Evolutionary conservation across 805 yeast species (phyloP), one percentile per base, ranked within the genome.

Genomic region (Blastobotrys attinorum): DNA sequence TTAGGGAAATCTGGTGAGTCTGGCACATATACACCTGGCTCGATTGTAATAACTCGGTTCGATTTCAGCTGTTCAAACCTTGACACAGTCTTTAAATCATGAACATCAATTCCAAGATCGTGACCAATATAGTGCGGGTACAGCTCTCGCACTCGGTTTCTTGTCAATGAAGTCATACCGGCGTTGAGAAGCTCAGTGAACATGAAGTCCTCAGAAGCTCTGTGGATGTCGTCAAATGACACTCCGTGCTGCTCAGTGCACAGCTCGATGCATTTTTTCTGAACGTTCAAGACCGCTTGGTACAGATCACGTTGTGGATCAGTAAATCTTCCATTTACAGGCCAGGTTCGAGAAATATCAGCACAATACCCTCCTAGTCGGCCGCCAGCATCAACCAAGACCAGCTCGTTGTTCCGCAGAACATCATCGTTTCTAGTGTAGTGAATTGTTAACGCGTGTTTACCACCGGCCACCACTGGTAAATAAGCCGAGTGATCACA

Each of bases 91-190:
- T 46, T 39, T 32, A 59, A 43, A 43, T 64, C 69, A 48, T 64
- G 67, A 21, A 89, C 83, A 56, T 89, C 98, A 29, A 92, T 66
- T 0, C 99, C 99, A 31, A 92, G 68, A 57, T 92, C 88, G 62
- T 92, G 99, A 4, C 98, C 98, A 52, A 92, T 81, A 59, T 85
- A 88, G 62, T 92, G 99, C 0, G 97, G 97, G 58, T 89, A 92
- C 31, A 83, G 63, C 31, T 77, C 57, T 27, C 54, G 48, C n/a
- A 62, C 32, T 39, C 51, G 56, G 20, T 45, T n/a, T 16, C 49
- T 44, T 6, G 59, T 37, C 25, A 64, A 46, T 23, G 53, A 68
- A 16, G 47, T 53, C 52, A 89, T 77, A 0, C 97, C 97, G 38
- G 82, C 71, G 51, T 85, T 81, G 47, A 72, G 71, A 45, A 92